Conservation (phyloP, 1,139 yeast genomes). For the Eremothecium sinecaudum region DNA sequence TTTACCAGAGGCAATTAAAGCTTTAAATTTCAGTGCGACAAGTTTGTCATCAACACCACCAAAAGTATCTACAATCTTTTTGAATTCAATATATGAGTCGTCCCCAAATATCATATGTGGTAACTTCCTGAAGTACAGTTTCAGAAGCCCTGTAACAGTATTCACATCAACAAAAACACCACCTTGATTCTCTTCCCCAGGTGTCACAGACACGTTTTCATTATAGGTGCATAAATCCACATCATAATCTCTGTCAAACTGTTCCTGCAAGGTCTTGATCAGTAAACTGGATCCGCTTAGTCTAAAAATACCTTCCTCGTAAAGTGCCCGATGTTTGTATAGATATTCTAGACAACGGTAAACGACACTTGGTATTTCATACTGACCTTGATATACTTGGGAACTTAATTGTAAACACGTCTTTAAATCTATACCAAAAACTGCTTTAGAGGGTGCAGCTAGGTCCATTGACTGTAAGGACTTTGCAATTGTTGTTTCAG, state of each 20-base stretch:
- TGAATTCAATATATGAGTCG: constrained; percentile 36
- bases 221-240: constrained; percentile 45
- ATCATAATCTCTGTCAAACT: constrained; percentile 57
- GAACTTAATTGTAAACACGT: constrained; percentile 46
- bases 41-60: constrained; percentile 27
- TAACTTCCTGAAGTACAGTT: constrained; percentile 62
- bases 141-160: constrained; percentile 70
- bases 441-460: constrained; percentile 19
- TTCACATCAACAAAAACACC: constrained; percentile 44
- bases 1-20: constrained; percentile 25
- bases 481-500: constrained; percentile 21
- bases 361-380: constrained; percentile 62
- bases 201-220: constrained; percentile 10
- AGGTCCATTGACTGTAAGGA: constrained; percentile 27
- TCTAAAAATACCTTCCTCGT: constrained; percentile 86
- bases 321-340: constrained; percentile 57
- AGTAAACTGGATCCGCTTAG: constrained; percentile 81
- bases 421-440: constrained; percentile 61
- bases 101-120: constrained; percentile 57
- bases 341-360: constrained; percentile 68
- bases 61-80: constrained; percentile 29
- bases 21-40: constrained; percentile 29
- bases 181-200: constrained; percentile 21
- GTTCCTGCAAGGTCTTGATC: constrained; percentile 62
- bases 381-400: constrained; percentile 37